Evolutionary conservation across 1,139 yeast genomes (phyloP), one percentile per base, ranked within the genome.

Genomic region (Eremothecium coryli): DNA sequence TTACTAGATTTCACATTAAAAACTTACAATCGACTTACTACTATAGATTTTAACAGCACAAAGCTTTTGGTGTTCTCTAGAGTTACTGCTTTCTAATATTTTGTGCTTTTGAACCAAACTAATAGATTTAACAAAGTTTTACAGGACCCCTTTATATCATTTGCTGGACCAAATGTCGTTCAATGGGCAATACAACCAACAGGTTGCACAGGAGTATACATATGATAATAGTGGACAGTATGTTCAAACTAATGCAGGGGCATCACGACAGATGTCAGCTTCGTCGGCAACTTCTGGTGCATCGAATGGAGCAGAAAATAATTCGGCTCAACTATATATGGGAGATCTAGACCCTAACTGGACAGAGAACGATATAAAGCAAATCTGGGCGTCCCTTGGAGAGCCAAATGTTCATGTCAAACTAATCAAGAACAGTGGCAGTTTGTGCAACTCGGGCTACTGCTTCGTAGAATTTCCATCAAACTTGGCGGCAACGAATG

Each of bases 301-400:
- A 4, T 27, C 30, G n/a, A 17, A 14, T 27, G 30, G 22, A 14
- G 15, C 30, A n/a, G 30, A 27, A 5, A 27, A 20, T 16, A 35
- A 23, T 21, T 28, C 38, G 5, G 42, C 30, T 21, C 54, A 52
- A 32, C 38, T 56, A 21, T 55, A 54, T 33, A 80, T 80, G 90
- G 90, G 90, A 14, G 90, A 79, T 50, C 61, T 80, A 44, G 88
- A 79, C 49, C 82, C 82, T 12, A 71, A 76, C 69, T 69, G 82
- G 60, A 82, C 76, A 46, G 88, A 80, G 50, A 54, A 59, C 16
- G 70, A 70, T 1, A 71, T 80, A 29, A 66, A 65, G 29, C 68
- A 68, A 40, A 66, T 80, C 30, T 79, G 88, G 88, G 44, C 50
- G 7, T 37, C 51, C 6, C 36, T 63, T 12, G 66, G 66, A 2